Evolutionary conservation across 805 yeast species (phyloP), one percentile per base, ranked within the genome.

Genomic region (Sugiyamaella valdiviana): DNA sequence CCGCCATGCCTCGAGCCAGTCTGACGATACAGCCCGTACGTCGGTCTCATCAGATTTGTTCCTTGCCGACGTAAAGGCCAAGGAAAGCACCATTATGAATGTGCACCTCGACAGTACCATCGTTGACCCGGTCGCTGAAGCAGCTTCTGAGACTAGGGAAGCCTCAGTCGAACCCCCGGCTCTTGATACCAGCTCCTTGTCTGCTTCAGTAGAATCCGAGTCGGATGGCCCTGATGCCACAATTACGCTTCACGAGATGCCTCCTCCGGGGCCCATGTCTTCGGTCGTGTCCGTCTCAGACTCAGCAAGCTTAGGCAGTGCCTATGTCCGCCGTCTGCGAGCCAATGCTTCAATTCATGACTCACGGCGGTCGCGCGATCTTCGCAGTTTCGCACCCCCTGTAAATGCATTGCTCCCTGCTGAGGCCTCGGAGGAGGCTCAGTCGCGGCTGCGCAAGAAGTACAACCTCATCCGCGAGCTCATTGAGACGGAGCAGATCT

Each of bases 401-500:
- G 29, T 38, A 19, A 32, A 32, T 15, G 29, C 44, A 10, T 21
- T 22, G 15, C 32, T 46, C 17, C 16, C 40, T 10, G 36, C 21
- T 5, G n/a, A 19, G n/a, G n/a, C 36, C 5, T 36, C 36, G 12
- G 36, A 21, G n/a, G 53, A 48, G 9, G 48, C 45, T 26, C 57
- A 51, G 29, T 41, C 50, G 44, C 50, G 55, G 9, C 44, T 51
- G 19, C 44, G 50, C 36, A 55, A 45, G 37, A 57, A 63, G 29
- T 57, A 60, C 49, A 63, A 64, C 23, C 51, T 64, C 14, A 58
- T 68, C 26, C 57, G 66, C 7, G 74, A 70, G 50, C 58, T 70
- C 6, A 62, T 68, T 42, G 56, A 57, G 16, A 66, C 73, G 10
- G 75, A 70, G 48, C 50, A 58, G 14, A 55, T 55, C n/a, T 70